Evolutionary conservation across 2,329 filamentous ascomycete genomes (phyloP).

Genomic region (Aspergillus caelatus): DNA sequence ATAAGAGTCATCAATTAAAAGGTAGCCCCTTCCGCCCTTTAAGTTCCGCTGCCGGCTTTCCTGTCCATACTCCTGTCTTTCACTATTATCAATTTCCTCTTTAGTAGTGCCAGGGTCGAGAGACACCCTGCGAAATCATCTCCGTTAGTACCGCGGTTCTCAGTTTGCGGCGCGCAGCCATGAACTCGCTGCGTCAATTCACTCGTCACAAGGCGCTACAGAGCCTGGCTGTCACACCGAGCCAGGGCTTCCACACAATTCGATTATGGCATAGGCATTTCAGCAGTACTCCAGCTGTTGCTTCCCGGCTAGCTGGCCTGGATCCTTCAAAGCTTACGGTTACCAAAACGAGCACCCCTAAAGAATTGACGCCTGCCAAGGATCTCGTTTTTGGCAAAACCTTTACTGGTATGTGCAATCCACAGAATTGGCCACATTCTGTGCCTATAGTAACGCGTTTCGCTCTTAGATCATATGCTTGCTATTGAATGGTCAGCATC

Average conservation of each 20-base stretch:
- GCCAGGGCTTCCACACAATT: conserved; percentile 28
- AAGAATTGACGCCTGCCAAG: conserved; percentile 71
- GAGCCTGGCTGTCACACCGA: conserved; percentile 25
- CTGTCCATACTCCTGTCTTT: background rate
- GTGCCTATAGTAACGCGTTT: conserved; percentile 21
- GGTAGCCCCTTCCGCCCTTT: conserved; percentile 15
- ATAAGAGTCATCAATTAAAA: conserved; percentile 28
- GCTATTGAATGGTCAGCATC: conserved; percentile 87
- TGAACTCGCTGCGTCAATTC: conserved; percentile 42
- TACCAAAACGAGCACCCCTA: conserved; percentile 74
- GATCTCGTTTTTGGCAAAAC: conserved; percentile 86
- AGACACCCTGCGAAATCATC: background rate
- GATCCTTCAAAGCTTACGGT: conserved; percentile 77
- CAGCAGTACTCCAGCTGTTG: conserved; percentile 40
- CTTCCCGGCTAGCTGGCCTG: conserved; percentile 61
- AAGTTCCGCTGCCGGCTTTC: conserved; percentile 14
- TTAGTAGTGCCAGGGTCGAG: background rate
- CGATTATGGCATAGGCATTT: conserved; percentile 54
- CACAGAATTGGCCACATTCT: background rate
- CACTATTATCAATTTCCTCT: background rate
- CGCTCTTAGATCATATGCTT: conserved; percentile 87
- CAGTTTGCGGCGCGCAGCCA: conserved; percentile 17
- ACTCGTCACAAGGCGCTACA: conserved; percentile 34
- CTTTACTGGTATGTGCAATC: conserved; percentile 71
- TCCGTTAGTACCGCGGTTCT: background rate